Evolutionary conservation across 768 basidiomycete species (phyloP).

Genomic region (Boletellus sp.): DNA sequence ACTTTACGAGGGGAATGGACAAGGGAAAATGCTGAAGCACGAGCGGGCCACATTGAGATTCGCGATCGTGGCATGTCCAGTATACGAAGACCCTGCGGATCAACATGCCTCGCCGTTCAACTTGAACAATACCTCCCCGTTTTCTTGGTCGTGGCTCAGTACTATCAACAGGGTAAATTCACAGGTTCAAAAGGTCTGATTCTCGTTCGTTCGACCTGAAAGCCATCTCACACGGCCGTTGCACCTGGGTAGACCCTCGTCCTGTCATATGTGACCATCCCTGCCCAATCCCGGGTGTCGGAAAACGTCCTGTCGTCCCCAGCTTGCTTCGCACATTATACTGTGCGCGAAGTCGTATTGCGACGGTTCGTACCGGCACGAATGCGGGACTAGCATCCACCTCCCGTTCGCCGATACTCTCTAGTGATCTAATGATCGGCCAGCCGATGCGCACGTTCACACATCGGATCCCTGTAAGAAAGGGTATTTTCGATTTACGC

Average conservation of each 20-base stretch:
- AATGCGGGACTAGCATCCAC: conserved; percentile 68
- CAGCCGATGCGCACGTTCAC: background rate
- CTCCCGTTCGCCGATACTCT: background rate
- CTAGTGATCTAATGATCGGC: background rate
- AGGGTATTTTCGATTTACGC: background rate
- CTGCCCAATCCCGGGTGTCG: conserved; percentile 59
- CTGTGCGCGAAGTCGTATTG: conserved; percentile 79
- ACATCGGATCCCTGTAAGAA: conserved; percentile 1
- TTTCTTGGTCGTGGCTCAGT: conserved; percentile 94
- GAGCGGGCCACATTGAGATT: conserved; percentile 51
- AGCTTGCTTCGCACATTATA: conserved; percentile 70
- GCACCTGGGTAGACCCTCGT: conserved; percentile 68
- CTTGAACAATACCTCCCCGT: conserved; percentile 64
- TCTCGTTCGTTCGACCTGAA: background rate
- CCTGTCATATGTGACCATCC: conserved; percentile 89
- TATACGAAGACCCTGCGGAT: conserved; percentile 82
- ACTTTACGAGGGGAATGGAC: background rate
- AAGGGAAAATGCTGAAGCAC: background rate
- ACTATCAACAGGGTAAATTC: conserved; percentile 96
- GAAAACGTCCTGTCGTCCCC: conserved; percentile 58
- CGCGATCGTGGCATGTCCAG: conserved; percentile 84
- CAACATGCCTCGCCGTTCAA: conserved; percentile 58
- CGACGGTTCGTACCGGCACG: conserved; percentile 87
- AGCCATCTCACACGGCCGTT: conserved; percentile 1
- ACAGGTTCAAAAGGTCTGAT: conserved; percentile 92